Evolutionary conservation across 108 stramenopile genomes (phyloP), one percentile per base, ranked within the genome.

Genomic region (Hondaea fermentalgiana): DNA sequence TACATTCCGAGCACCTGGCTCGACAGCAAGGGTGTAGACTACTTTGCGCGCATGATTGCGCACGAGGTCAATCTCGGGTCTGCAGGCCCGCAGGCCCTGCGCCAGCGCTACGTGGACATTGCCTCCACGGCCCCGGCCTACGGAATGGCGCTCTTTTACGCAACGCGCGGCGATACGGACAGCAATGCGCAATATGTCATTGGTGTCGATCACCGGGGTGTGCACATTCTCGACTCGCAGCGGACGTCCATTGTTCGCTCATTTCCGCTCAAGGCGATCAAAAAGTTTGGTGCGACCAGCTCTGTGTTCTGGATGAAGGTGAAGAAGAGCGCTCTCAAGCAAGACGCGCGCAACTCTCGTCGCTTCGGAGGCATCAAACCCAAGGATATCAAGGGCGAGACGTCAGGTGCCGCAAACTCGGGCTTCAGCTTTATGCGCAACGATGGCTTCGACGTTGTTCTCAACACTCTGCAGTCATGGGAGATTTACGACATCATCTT

Each of bases 251-350:
- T 83, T 35, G 51, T 83, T 6, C 45, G 76, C n/a, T 53, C 76
- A 23, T 83, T 83, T 3, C 76, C 76, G 45, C 76, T 53, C 76
- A 47, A 53, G 76, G 76, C 76, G 10, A 83, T 83, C 76, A 83
- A 83, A 28, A 83, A 83, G 51, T 83, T 53, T 23, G 76, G 76
- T 23, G 76, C 76, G 6, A 53, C 51, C 25, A 53, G 49, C 45
- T 47, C 49, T 6, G 51, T 53, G 76, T 83, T 83, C 76, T 83
- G 76, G 76, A 83, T 83, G 76, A 83, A 83, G 76, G 49, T 83
- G 17, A 53, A 47, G 76, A 83, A 83, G 51, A 53, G 49, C 51
- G 51, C 45, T 1, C 76, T 83, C 49, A 53, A 83, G 76, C n/a
- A 47, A 17, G 76, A 53, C 19, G 76, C n/a, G 14, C 45, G 51